Conservation (phyloP, 768 basidiomycete genomes). For the Tricholoma flavovirens region DNA sequence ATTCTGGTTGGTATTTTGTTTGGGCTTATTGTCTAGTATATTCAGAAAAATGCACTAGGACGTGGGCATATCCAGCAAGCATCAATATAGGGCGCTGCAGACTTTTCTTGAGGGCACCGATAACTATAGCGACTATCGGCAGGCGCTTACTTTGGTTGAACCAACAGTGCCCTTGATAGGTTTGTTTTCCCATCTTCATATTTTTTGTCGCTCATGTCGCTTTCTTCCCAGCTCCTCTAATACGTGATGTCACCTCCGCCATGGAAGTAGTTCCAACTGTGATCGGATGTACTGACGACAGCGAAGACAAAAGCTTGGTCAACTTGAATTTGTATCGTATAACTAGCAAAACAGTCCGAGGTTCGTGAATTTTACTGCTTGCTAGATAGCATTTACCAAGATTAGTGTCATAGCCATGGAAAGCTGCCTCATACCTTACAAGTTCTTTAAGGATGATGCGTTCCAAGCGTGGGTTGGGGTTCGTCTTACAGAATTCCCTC, state of each 20-base stretch:
- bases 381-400: not conserved
- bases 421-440: conserved; percentile 38
- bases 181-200: conserved; percentile 8
- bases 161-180: conserved; percentile 32
- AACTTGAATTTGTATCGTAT: conserved; percentile 34
- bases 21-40: not conserved
- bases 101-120: conserved; percentile 23
- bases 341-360: conserved; percentile 34
- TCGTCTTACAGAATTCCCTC: conserved; percentile 15
- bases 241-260: conserved; percentile 23
- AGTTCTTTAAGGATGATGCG: conserved; percentile 26
- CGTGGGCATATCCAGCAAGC: conserved; percentile 20
- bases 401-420: conserved; percentile 35
- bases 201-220: not conserved
- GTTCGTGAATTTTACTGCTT: conserved; percentile 17
- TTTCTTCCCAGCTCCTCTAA: conserved; percentile 19
- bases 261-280: conserved; percentile 17
- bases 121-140: conserved; percentile 24
- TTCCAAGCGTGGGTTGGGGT: conserved; percentile 35
- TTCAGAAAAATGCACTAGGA: conserved; percentile 11
- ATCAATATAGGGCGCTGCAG: conserved; percentile 24
- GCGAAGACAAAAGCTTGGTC: conserved; percentile 21
- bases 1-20: conserved; percentile 23
- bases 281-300: conserved; percentile 8
- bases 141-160: conserved; percentile 17